Conservation (phyloP, 495 filamentous ascomycete genomes). For the Hypoxylon fragiforme region DNA sequence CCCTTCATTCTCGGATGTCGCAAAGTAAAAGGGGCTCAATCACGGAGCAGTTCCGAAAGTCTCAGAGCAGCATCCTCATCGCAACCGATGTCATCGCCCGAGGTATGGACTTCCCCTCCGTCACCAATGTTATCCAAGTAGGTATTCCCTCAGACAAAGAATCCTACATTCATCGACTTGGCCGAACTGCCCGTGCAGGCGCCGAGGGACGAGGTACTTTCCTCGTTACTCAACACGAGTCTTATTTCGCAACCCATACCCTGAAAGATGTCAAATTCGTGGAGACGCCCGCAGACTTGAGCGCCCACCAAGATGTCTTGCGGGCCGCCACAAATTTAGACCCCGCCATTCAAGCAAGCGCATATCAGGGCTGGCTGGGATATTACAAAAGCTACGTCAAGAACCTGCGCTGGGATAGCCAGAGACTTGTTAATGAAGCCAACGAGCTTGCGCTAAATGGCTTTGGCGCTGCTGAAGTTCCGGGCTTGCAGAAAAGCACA, state of each 20-base stretch:
- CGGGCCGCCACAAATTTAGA: constrained; percentile 27
- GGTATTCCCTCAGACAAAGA: constrained; percentile 63
- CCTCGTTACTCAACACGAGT: constrained; percentile 61
- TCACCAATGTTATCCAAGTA: constrained; percentile 72
- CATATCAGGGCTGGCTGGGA: constrained; percentile 50
- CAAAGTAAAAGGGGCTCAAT: constrained; percentile 60
- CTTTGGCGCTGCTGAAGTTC: constrained; percentile 51
- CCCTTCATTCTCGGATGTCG: constrained; percentile 64
- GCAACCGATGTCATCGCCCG: constrained; percentile 73
- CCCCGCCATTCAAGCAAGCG: constrained; percentile 25
- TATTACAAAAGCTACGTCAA: constrained; percentile 56
- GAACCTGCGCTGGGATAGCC: constrained; percentile 43
- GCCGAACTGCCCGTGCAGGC: constrained; percentile 71
- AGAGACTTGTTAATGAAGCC: constrained; percentile 45
- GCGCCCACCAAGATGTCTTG: constrained; percentile 28
- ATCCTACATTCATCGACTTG: constrained; percentile 74
- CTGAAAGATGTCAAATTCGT: constrained; percentile 43
- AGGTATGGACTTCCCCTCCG: constrained; percentile 76
- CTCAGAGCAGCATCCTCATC: constrained; percentile 59
- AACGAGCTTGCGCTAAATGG: constrained; percentile 50
- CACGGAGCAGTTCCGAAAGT: constrained; percentile 64
- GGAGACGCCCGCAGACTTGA: constrained; percentile 35
- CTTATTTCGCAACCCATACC: constrained; percentile 56
- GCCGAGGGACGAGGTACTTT: constrained; percentile 70
- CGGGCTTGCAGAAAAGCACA: constrained; percentile 45